phyloP scores from a whole-genome alignment of 352 stramenopile species.

The Pythium sukuiense region DNA sequence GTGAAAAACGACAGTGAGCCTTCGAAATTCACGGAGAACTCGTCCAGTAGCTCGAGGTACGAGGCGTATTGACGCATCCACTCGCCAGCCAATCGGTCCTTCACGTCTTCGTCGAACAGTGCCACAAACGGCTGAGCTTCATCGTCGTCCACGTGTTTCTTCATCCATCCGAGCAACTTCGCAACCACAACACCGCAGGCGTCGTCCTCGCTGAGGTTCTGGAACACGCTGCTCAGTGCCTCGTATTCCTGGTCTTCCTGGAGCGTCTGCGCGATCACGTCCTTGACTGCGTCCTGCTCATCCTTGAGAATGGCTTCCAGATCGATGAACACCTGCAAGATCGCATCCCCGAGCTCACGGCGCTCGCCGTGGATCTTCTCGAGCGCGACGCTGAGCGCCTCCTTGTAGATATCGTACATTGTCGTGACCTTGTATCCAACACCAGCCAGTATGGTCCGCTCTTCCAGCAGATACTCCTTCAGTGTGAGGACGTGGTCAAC shows the following conservation, averaged over 20 bases:
- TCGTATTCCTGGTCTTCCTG: conserved; percentile 56
- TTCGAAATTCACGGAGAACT: conserved; percentile 66
- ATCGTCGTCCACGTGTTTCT: conserved; percentile 43
- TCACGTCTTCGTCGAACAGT: conserved; percentile 52
- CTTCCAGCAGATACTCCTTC: conserved; percentile 70
- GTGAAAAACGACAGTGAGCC: conserved; percentile 66
- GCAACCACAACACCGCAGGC: conserved; percentile 50
- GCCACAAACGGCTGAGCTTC: conserved; percentile 53
- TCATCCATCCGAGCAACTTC: conserved; percentile 74
- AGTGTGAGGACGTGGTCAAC: conserved; percentile 54
- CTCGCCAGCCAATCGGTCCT: conserved; percentile 56
- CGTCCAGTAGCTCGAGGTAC: conserved; percentile 63
- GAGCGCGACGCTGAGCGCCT: conserved; percentile 43
- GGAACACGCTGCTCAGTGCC: conserved; percentile 63
- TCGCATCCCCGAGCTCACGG: conserved; percentile 40
- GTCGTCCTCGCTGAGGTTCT: conserved; percentile 54
- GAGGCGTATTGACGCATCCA: conserved; percentile 72
- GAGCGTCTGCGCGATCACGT: conserved; percentile 54
- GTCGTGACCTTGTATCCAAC: conserved; percentile 66
- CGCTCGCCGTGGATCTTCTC: conserved; percentile 53
- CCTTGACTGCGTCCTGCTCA: conserved; percentile 51
- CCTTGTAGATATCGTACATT: conserved; percentile 60
- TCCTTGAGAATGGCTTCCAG: conserved; percentile 54
- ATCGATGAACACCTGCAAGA: conserved; percentile 50
- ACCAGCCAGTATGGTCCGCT: conserved; percentile 51